phyloP scores from a whole-genome alignment of 129 eudicot genomes.

The Heracleum sosnowskyi region DNA sequence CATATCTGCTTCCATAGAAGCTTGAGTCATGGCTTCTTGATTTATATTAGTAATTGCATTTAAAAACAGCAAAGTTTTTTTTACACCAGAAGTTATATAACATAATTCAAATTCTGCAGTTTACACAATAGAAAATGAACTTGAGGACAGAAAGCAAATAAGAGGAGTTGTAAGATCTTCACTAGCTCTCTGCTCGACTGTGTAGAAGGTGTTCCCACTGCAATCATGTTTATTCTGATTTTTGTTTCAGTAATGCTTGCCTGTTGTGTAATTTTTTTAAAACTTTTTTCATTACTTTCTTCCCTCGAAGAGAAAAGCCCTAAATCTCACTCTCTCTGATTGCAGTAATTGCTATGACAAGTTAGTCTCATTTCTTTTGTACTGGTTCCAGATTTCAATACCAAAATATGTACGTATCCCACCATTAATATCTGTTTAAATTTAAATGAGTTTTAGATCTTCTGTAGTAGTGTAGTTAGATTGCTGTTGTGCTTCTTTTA shows the following conservation, averaged over 20 bases:
- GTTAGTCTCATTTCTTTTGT: slow-evolving; percentile 65
- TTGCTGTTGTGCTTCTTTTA: not conserved
- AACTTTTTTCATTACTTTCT: not conserved
- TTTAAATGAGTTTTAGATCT: not conserved
- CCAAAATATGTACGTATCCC: slow-evolving; percentile 50
- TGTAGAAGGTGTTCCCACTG: too few relatives aligned
- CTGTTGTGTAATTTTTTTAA: too few relatives aligned
- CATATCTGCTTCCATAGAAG: not conserved
- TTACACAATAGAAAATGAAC: slow-evolving; percentile 85
- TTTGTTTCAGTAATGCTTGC: not conserved
- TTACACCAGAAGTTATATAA: not conserved
- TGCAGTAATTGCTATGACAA: slow-evolving; percentile 78
- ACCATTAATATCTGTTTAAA: not conserved
- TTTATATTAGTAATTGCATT: not conserved
- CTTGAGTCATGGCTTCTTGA: not conserved
- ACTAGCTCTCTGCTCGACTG: slow-evolving; percentile 65
- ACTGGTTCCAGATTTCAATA: slow-evolving; percentile 77
- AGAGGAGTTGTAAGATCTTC: slow-evolving; percentile 61
- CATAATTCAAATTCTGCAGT: slow-evolving; percentile 38
- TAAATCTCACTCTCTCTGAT: not conserved
- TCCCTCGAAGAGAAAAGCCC: not conserved
- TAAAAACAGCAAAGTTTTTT: not conserved
- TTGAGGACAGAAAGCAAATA: slow-evolving; percentile 61
- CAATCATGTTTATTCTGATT: not conserved
- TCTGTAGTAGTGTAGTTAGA: not conserved